These are phyloP conservation scores for Apium graveolens DNA, from an alignment of 129 eudicot species.

Conservation along the genomic window DNA sequence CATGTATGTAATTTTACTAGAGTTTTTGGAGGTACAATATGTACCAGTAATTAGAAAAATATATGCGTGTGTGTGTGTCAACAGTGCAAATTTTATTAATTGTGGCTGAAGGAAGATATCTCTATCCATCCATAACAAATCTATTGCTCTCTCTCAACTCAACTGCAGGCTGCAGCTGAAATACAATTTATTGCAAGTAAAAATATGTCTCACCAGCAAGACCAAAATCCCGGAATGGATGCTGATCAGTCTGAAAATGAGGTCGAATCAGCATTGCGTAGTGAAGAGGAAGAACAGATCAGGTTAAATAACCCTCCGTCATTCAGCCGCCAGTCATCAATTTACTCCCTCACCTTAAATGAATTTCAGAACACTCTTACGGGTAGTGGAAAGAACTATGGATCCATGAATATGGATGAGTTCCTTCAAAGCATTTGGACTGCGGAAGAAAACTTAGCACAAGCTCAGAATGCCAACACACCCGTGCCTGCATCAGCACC, in stretches of 20 bases:
- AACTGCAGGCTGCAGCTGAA: background rate
- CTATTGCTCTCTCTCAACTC: background rate
- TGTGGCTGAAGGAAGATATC: background rate
- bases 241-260: conserved; percentile 40
- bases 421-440: conserved; percentile 88
- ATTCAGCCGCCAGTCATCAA: conserved; percentile 64
- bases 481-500: background rate
- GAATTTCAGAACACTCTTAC: conserved; percentile 69
- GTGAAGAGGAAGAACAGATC: conserved; percentile 24
- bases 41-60: background rate
- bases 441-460: conserved; percentile 71
- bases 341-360: conserved; percentile 71
- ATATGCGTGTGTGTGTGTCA: background rate
- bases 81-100: background rate
- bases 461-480: background rate
- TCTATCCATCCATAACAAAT: background rate
- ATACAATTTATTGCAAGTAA: background rate
- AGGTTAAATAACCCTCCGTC: conserved; percentile 32
- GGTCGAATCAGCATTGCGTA: conserved; percentile 43
- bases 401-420: conserved; percentile 95
- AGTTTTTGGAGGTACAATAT: background rate
- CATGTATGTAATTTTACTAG: background rate
- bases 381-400: conserved; percentile 68
- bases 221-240: background rate
- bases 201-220: background rate